Evolutionary conservation across 2,329 filamentous ascomycete species (phyloP).

Genomic region (Ophiostoma pallidulum): DNA sequence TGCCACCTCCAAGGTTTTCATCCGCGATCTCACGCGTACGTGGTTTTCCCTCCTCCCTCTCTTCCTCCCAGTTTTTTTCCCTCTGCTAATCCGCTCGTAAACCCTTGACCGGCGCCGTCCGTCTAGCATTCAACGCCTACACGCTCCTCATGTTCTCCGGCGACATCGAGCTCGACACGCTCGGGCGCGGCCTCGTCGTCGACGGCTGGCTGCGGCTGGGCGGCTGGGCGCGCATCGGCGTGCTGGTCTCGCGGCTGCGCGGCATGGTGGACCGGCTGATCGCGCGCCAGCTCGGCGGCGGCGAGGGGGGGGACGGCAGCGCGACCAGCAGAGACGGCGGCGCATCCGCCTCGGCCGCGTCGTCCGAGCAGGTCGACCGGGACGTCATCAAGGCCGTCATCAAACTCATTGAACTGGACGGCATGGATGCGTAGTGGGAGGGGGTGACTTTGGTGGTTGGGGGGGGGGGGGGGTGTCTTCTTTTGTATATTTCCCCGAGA

Average conservation of each 20-base stretch:
- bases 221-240: conserved; percentile 91
- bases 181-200: conserved; percentile 77
- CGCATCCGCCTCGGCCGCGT: neutral
- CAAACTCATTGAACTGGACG: conserved; percentile 80
- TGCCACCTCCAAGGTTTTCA: conserved; percentile 82
- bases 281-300: conserved; percentile 70
- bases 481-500: too few species aligned
- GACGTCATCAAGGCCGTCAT: conserved; percentile 70
- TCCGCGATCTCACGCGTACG: conserved; percentile 81
- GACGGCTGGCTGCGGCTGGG: conserved; percentile 82
- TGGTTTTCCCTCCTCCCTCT: conserved; percentile 33
- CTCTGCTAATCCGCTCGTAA: conserved; percentile 16
- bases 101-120: too few species aligned
- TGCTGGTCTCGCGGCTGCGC: conserved; percentile 72
- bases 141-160: conserved; percentile 83
- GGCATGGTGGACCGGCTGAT: conserved; percentile 81
- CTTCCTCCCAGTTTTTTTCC: neutral
- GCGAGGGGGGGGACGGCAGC: conserved; percentile 30
- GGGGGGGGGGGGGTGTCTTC: too few species aligned
- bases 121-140: conserved; percentile 73
- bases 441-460: too few species aligned
- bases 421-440: conserved; percentile 56
- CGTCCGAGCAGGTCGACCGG: conserved; percentile 42
- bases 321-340: neutral
- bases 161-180: conserved; percentile 75